Percentiles rank a stretch among this genome's conserved stretches.
These are phyloP conservation scores for Ceratocystiopsis brevicomis DNA, from an alignment of 2,329 filamentous ascomycete genomes.

Conservation along the genomic window DNA sequence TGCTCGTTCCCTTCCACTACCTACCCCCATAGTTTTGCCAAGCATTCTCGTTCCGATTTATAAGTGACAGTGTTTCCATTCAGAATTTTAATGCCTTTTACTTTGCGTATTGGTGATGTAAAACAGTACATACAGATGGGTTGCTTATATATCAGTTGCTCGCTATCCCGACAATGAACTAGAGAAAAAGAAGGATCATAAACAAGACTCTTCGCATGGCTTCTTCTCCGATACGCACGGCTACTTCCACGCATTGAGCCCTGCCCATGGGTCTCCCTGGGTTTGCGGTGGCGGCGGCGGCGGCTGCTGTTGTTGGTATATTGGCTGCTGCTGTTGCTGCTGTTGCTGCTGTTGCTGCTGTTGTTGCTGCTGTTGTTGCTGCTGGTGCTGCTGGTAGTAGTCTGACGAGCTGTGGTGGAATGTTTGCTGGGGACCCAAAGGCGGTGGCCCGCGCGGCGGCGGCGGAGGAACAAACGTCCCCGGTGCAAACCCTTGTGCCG, in stretches of 20 bases:
- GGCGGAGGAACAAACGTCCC: constrained; percentile 43
- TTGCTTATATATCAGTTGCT: no score
- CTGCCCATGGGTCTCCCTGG: constrained; percentile 30
- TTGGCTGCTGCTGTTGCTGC: constrained; percentile 17
- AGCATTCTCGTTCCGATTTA: neutral
- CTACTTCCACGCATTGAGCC: constrained; percentile 32
- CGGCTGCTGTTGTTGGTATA: constrained; percentile 18
- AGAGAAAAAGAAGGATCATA: no score
- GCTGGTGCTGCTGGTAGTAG: constrained; percentile 12
- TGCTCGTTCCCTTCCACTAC: no score
- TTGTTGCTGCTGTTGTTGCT: constrained; percentile 20
- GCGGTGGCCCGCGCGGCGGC: constrained; percentile 43
- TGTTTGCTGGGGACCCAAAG: constrained; percentile 42
- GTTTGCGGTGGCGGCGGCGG: constrained; percentile 24
- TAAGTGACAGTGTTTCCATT: no score
- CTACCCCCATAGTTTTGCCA: neutral
- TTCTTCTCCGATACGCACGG: neutral
- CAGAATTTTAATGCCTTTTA: no score
- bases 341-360: constrained; percentile 16
- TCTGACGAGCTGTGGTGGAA: constrained; percentile 27
- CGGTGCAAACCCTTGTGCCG: constrained; percentile 25
- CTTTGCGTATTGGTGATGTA: no score
- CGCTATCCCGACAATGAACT: no score
- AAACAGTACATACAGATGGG: no score
- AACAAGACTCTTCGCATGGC: no score